Evolutionary conservation across 2,329 filamentous ascomycete species (phyloP), one percentile per base, ranked within the genome.

Genomic region (Clonostachys solani): DNA sequence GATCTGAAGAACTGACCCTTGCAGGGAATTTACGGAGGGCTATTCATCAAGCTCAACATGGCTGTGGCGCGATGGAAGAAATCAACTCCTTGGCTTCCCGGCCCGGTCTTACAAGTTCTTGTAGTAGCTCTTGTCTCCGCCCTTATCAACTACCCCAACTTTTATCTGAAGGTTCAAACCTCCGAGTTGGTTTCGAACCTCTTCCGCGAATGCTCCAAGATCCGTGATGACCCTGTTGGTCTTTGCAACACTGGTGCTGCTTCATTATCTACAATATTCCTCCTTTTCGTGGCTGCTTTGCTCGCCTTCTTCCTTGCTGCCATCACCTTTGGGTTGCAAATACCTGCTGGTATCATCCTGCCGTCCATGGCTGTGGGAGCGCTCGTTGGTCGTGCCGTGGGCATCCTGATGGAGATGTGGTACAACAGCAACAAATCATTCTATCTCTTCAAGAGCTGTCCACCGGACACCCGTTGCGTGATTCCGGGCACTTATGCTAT

Each of bases 1-100:
- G 23, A 61, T 50, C 55, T 34, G 33, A 12, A 16, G 29, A 40
- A 43, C 19, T 43, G 16, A 33, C 5, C 15, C 12, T 8, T 23
- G 7, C 45, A 80, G 77, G 94, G 94, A n/a, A 72, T 97, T 2
- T 97, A 96, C 58, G 94, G 94, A 8, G 92, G 89, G 3, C 79
- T 96, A 45, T 96, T 99, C 64, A 96, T 97, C 72, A 92, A 91
- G 60, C 73, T 90, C 49, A 99, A 99, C 68, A 95, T 96, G 85
- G 80, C 78, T 49, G 77, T 97, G 37, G 87, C 91, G 3, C 74
- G 79, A 56, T 95, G 89, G 84, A 88, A 92, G 59, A 87, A 87
- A 59, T 77, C 82, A 7, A 65, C 67, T 15, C 68, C 77, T 15
- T 83, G 81, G 61, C 80, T 90, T 15, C 83, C 86, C 33, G 81